phyloP scores from a whole-genome alignment of 2,329 filamentous ascomycete genomes.

The Colletotrichum tamarilloi region DNA sequence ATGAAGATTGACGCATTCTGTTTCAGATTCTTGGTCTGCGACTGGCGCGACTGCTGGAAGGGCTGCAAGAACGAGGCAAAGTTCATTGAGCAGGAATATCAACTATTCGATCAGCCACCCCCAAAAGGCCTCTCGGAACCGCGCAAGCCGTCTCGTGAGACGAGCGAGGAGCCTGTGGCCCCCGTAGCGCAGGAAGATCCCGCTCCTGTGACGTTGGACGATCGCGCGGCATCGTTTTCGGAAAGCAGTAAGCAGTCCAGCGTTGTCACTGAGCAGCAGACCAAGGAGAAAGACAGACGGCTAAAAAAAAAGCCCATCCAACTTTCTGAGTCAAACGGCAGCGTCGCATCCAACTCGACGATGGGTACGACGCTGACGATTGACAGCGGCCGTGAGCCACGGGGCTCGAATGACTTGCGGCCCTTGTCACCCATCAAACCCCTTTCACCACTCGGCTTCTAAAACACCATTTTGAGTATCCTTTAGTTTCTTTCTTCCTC shows the following conservation, averaged over 20 bases:
- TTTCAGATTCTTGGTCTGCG: constrained; percentile 93
- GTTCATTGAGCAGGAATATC: constrained; percentile 78
- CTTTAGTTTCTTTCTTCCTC: constrained; percentile 36
- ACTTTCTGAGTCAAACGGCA: constrained; percentile 55
- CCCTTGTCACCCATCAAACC: constrained; percentile 75
- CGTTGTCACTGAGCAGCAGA: constrained; percentile 42
- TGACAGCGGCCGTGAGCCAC: constrained; percentile 53
- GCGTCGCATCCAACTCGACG: constrained; percentile 55
- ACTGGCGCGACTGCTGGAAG: constrained; percentile 98
- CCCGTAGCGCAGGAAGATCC: constrained; percentile 32
- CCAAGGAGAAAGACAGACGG: constrained; percentile 42
- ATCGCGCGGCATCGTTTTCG: constrained; percentile 64
- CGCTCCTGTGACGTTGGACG: constrained; percentile 42
- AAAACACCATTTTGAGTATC: constrained; percentile 35
- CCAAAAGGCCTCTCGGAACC: constrained; percentile 59
- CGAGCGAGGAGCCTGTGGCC: constrained; percentile 10
- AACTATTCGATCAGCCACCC: constrained; percentile 67
- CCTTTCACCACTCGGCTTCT: constrained; percentile 71
- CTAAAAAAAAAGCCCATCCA: constrained; percentile 58
- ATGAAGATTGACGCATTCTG: constrained; percentile 96
- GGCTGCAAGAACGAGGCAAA: constrained; percentile 91
- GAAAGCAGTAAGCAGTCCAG: constrained; percentile 69
- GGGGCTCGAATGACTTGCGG: constrained; percentile 57
- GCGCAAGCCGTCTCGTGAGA: constrained; percentile 37
- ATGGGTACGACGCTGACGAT: constrained; percentile 59